A percentile compares a stretch with the other conserved stretches of the same genome.
Conservation (phyloP, 306 rosid species). For the Cotoneaster glaucophyllus region DNA sequence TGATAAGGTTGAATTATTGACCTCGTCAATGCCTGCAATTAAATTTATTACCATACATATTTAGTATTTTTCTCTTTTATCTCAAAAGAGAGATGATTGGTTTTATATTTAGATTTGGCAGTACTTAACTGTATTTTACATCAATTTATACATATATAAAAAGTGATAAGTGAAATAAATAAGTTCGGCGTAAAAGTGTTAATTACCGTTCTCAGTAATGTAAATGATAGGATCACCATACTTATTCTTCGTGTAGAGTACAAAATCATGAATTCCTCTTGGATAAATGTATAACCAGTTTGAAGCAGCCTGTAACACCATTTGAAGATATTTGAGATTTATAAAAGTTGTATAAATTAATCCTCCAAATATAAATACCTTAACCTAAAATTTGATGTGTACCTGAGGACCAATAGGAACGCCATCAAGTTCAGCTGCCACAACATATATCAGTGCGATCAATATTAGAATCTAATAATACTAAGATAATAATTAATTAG, state of each 20-base stretch:
- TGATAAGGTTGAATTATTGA: slow-evolving; percentile 30
- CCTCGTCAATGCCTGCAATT: slow-evolving; percentile 44
- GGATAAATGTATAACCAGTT: neutral
- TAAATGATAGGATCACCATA: slow-evolving; percentile 11
- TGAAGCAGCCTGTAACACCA: neutral
- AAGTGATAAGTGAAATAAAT: neutral
- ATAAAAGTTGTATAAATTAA: neutral
- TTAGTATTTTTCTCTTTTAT: too few relatives aligned
- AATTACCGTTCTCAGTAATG: slow-evolving; percentile 7
- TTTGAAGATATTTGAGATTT: neutral
- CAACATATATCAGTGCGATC: neutral
- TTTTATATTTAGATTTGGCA: too few relatives aligned
- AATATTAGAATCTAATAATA: neutral
- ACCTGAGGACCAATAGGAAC: neutral
- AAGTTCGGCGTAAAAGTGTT: neutral
- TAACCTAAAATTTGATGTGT: neutral
- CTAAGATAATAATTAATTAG: neutral
- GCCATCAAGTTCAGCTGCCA: neutral
- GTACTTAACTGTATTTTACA: too few relatives aligned
- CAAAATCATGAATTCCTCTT: slow-evolving; percentile 8
- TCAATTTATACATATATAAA: too few relatives aligned
- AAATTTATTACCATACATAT: neutral
- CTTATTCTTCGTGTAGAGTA: slow-evolving; percentile 14
- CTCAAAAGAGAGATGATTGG: too few relatives aligned
- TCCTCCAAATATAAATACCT: too few relatives aligned